These are phyloP conservation scores for Haplosporangium sp. DNA, from an alignment of 371 early-diverging fungal genomes.

Conservation along the genomic window DNA sequence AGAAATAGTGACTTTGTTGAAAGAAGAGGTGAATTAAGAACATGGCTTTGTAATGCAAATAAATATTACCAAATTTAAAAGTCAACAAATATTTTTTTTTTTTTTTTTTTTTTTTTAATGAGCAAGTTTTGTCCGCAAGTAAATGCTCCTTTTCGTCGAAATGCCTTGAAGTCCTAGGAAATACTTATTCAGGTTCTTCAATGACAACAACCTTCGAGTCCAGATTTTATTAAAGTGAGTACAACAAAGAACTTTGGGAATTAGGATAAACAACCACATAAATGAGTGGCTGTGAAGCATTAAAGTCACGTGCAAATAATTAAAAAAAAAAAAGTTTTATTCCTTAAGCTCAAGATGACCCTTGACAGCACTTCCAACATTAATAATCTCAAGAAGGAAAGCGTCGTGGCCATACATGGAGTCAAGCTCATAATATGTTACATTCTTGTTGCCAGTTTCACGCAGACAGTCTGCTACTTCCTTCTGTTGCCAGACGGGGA, in stretches of 20 bases:
- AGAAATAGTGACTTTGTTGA: not conserved
- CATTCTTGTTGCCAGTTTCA: constrained; percentile 83
- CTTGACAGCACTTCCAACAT: constrained; percentile 94
- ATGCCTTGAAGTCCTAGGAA: no score
- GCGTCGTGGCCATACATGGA: constrained; percentile 98
- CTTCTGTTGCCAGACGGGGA: constrained; percentile 95
- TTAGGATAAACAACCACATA: no score
- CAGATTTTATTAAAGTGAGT: no score
- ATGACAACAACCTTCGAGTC: no score
- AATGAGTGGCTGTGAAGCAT: not conserved
- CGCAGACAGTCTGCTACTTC: constrained; percentile 92
- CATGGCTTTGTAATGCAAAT: no score
- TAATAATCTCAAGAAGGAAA: constrained; percentile 90
- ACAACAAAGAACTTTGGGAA: no score
- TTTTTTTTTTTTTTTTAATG: no score
- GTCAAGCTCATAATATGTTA: constrained; percentile 97
- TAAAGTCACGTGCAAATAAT: constrained; percentile 8
- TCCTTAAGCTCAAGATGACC: constrained; percentile 86
- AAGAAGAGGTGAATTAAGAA: not conserved
- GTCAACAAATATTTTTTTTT: no score
- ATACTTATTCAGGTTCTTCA: no score
- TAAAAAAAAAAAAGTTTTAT: constrained; percentile 9
- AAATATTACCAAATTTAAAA: no score
- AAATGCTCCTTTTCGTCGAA: no score
- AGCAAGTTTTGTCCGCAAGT: no score